phyloP scores from a whole-genome alignment of 2,329 filamentous ascomycete species.

The Metarhizium album region DNA sequence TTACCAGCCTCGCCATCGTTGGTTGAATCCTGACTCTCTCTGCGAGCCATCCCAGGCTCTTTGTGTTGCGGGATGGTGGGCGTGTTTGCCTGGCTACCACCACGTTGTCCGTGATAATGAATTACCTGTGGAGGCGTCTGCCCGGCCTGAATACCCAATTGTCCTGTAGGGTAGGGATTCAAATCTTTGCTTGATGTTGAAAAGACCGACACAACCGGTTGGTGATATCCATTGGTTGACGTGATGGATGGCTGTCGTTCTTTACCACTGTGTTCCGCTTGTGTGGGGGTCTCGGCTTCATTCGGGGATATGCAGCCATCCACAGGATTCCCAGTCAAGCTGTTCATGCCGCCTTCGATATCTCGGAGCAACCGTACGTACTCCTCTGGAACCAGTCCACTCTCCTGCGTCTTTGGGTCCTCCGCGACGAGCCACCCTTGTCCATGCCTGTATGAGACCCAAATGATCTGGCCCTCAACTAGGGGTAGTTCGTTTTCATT shows the following conservation, averaged over 20 bases:
- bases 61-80: slow-evolving; percentile 45
- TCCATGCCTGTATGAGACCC: slow-evolving; percentile 90
- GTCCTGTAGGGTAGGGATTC: slow-evolving; percentile 55
- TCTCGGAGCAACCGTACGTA: slow-evolving; percentile 88
- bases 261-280: slow-evolving; percentile 40
- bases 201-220: slow-evolving; percentile 57
- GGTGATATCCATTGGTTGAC: slow-evolving; percentile 52
- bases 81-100: slow-evolving; percentile 57
- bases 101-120: slow-evolving; percentile 56
- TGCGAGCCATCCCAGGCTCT: slow-evolving; percentile 34
- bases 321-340: slow-evolving; percentile 50
- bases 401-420: slow-evolving; percentile 88
- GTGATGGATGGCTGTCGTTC: slow-evolving; percentile 36
- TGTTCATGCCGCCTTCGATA: slow-evolving; percentile 81
- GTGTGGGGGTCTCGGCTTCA: slow-evolving; percentile 50
- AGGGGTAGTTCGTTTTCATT: slow-evolving; percentile 94
- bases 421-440: slow-evolving; percentile 97
- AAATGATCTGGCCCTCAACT: slow-evolving; percentile 89
- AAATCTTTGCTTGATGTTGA: slow-evolving; percentile 61
- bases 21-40: slow-evolving; percentile 36
- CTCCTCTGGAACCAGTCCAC: slow-evolving; percentile 88
- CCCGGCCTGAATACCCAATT: slow-evolving; percentile 50
- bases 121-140: slow-evolving; percentile 55
- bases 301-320: slow-evolving; percentile 43
- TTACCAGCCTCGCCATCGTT: slow-evolving; percentile 28